These are phyloP conservation scores for Cryptococcus maquisensis DNA, from an alignment of 1,284 basidiomycete species.

Conservation along the genomic window DNA sequence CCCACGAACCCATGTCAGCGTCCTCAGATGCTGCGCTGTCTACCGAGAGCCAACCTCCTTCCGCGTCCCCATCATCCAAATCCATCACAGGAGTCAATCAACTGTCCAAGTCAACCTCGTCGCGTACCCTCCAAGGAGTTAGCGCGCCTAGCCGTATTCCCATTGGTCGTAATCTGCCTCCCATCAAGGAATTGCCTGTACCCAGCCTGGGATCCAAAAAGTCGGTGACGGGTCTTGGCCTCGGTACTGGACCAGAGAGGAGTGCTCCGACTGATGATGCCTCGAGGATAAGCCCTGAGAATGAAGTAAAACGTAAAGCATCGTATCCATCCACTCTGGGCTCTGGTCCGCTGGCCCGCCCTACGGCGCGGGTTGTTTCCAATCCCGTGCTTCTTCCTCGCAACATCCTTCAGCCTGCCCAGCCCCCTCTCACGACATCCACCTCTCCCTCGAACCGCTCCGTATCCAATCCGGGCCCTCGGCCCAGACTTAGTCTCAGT, in stretches of 20 bases:
- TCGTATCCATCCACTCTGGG: constrained; percentile 43
- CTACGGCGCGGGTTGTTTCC: constrained; percentile 36
- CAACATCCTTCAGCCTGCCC: background rate
- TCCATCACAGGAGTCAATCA: background rate
- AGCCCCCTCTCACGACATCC: background rate
- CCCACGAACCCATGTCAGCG: background rate
- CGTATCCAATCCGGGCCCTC: constrained; percentile 25
- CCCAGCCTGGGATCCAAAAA: background rate
- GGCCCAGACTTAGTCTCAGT: constrained; percentile 12
- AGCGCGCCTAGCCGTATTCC: constrained; percentile 14
- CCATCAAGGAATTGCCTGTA: constrained; percentile 1
- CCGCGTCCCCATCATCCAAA: background rate
- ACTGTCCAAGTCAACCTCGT: background rate
- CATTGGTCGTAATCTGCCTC: background rate
- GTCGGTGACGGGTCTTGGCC: background rate
- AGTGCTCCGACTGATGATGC: constrained; percentile 14
- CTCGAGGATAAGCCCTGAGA: background rate
- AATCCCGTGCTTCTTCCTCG: constrained; percentile 27
- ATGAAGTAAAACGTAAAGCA: constrained; percentile 22
- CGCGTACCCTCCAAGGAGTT: background rate
- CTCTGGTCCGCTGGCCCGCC: constrained; percentile 33
- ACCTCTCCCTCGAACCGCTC: constrained; percentile 9
- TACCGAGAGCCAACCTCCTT: background rate
- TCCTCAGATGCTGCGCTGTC: too few species aligned
- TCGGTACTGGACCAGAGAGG: constrained; percentile 13